Evolutionary conservation across 176 grass and related monocot genomes (phyloP).

Genomic region (Eragrostis curvula): DNA sequence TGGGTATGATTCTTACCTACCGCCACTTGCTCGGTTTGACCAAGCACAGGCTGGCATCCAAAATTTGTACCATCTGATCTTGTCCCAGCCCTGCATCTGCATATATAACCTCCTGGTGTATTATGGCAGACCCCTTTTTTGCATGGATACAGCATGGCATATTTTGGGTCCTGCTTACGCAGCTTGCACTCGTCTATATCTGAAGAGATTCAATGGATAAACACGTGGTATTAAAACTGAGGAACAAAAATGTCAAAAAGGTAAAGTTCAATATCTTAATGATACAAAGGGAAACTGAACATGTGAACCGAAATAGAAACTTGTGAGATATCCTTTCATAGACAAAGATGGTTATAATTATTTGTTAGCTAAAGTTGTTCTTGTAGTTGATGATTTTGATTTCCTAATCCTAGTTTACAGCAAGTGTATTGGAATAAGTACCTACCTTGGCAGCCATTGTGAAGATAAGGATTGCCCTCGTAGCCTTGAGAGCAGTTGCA

Average conservation of each 20-base stretch:
- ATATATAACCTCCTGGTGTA: constrained; percentile 24
- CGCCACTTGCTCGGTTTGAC: not conserved
- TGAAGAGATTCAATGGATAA: not conserved
- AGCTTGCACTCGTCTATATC: constrained; percentile 41
- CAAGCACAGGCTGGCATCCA: constrained; percentile 20
- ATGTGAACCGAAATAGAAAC: not conserved
- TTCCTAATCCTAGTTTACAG: not conserved
- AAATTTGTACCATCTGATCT: constrained; percentile 20
- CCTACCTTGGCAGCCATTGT: constrained; percentile 11
- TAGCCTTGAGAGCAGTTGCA: constrained; percentile 53
- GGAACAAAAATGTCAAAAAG: not conserved
- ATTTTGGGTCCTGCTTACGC: not conserved
- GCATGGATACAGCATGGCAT: constrained; percentile 34
- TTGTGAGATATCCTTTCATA: not conserved
- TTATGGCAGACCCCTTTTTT: constrained; percentile 37
- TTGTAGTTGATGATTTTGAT: not conserved
- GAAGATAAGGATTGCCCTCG: constrained; percentile 39
- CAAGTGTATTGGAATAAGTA: not conserved
- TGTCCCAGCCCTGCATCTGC: constrained; percentile 45
- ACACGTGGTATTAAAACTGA: not conserved
- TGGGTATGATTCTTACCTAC: constrained; percentile 11
- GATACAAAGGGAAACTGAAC: not conserved
- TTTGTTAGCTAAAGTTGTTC: not conserved
- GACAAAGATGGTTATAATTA: not conserved
- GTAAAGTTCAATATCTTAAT: too few species aligned